A percentile compares a stretch with the other conserved stretches of the same genome.
phyloP scores from a whole-genome alignment of 441 rosid genomes.

The Sinapis alba region DNA sequence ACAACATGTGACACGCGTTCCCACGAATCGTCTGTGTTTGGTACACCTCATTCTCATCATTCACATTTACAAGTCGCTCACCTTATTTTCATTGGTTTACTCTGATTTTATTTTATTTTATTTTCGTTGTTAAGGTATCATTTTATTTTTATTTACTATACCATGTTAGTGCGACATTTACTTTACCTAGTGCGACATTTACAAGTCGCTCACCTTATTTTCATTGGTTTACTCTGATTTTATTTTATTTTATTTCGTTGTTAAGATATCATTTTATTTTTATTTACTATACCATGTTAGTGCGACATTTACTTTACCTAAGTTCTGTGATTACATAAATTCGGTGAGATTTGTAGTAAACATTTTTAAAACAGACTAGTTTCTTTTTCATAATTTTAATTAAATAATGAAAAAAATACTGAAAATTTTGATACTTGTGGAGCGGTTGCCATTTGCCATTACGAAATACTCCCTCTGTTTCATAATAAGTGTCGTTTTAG shows the following conservation, averaged over 20 bases:
- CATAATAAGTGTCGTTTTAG: no score
- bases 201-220: conserved; percentile 19
- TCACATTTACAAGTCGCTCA: conserved; percentile 7
- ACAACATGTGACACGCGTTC: conserved; percentile 33
- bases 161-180: no score
- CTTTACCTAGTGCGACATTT: no score
- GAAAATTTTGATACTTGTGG: background rate
- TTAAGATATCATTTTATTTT: background rate
- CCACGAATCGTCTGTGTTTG: conserved; percentile 34
- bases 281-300: background rate
- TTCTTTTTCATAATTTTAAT: background rate
- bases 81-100: conserved; percentile 9
- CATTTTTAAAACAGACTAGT: background rate
- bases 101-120: background rate
- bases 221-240: background rate
- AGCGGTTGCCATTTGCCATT: background rate
- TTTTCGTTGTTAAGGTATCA: background rate
- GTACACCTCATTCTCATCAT: conserved; percentile 21
- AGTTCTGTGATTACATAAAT: background rate
- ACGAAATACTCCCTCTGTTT: no score
- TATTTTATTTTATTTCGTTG: background rate
- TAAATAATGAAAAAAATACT: background rate
- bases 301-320: background rate
- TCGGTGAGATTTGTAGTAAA: background rate
- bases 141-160: background rate